Evolutionary conservation across 2,329 filamentous ascomycete genomes (phyloP), one percentile per base, ranked within the genome.

Genomic region (Colletotrichum sp.): DNA sequence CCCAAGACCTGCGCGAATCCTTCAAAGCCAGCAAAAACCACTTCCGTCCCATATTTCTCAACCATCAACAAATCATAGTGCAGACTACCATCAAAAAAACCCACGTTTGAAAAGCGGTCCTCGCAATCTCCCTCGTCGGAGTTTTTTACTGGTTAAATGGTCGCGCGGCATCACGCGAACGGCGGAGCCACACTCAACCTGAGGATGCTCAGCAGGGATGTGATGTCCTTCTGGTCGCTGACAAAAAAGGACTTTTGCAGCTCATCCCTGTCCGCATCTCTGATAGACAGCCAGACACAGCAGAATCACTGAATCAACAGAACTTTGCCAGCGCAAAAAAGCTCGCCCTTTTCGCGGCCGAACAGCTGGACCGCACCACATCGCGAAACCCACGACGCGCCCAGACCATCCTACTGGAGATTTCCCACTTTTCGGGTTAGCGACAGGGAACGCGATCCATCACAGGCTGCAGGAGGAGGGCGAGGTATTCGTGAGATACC

Each of bases 81-180:
- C 24, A 28, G 21, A 26, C 26, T 26, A 13, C 44, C 44, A 13
- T 21, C n/a, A 7, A 13, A 21, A 49, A 21, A 52, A 52, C 13
- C 24, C 24, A 59, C 55, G 55, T 59, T 59, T 30, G 55, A 59
- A 30, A 59, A 26, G 55, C 55, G 57, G 30, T 30, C 52, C 66
- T 36, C 16, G 68, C 28, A 65, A 71, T 76, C 57, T 68, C 59
- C 28, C 18, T 15, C 28, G 3, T 72, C 60, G 63, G 63, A 15
- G 28, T 13, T 68, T 75, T 36, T 63, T 3, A 72, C 66, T 76
- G 69, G 73, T 52, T 21, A 13, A 52, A 4, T 52, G 3, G n/a
- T 52, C 12, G 24, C 30, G 15, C 16, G 30, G 10, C 21, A 59
- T 21, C 30, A 60, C 18, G 28, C 32, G 67, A 28, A 15, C 44